These are phyloP conservation scores for Chamaecyparis obtusa DNA, from an alignment of 75 land plant species.

Conservation along the genomic window DNA sequence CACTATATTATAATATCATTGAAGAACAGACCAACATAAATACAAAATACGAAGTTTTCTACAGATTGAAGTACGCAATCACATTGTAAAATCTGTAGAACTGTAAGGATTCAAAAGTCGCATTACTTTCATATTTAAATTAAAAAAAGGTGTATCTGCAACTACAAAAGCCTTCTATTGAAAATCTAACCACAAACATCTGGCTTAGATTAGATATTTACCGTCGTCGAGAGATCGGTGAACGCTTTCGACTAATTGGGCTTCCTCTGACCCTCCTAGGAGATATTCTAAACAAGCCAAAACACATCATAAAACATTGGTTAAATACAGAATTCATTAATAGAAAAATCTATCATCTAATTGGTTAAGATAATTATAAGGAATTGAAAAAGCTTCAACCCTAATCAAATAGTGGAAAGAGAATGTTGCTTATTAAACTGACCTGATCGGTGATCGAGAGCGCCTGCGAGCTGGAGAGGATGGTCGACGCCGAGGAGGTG, in stretches of 20 bases:
- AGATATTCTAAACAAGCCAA: conserved; percentile 27
- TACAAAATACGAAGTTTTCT: neutral
- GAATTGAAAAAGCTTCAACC: neutral
- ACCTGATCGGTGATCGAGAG: conserved; percentile 88
- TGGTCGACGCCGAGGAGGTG: conserved; percentile 53
- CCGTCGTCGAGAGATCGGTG: conserved; percentile 73
- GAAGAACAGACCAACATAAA: neutral
- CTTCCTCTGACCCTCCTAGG: conserved; percentile 76
- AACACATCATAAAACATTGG: neutral
- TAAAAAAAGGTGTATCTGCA: neutral
- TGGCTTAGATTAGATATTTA: conserved; percentile 14
- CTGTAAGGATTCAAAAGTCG: neutral
- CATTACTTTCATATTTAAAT: neutral
- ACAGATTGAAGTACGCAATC: too few relatives aligned
- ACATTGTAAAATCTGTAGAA: too few relatives aligned
- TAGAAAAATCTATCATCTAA: neutral
- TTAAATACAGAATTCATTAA: neutral
- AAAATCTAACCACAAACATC: neutral
- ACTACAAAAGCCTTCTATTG: neutral
- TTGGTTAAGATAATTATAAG: neutral
- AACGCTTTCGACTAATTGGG: conserved; percentile 74
- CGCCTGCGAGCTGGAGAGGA: conserved; percentile 76
- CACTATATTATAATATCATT: neutral
- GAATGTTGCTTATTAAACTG: conserved; percentile 2
- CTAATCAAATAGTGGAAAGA: neutral